Conservation (phyloP, 805 yeast species). For the Kodamaea restingae region DNA sequence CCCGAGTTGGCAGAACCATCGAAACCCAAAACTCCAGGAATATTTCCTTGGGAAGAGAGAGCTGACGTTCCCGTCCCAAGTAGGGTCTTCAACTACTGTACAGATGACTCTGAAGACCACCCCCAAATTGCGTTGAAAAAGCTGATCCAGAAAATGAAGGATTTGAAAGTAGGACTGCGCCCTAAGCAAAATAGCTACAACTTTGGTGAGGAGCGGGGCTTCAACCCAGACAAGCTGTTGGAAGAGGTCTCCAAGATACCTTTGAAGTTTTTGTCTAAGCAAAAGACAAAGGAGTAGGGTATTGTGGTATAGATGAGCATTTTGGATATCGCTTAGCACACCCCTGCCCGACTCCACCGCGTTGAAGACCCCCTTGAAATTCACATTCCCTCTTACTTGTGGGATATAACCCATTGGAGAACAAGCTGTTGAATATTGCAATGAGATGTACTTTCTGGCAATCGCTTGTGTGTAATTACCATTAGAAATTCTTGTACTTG, state of each 20-base stretch:
- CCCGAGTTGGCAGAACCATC: background rate
- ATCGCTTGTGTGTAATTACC: no score
- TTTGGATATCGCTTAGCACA: no score
- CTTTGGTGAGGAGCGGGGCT: constrained; percentile 11
- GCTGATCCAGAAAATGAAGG: constrained; percentile 7
- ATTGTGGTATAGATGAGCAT: no score
- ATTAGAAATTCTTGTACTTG: no score
- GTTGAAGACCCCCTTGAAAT: no score
- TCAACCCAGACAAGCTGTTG: constrained; percentile 24
- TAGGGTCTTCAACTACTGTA: constrained; percentile 19
- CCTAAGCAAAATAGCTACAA: constrained; percentile 6
- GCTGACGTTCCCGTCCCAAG: constrained; percentile 19
- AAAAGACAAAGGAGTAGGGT: constrained; percentile 3
- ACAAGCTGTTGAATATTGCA: no score
- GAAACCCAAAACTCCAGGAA: constrained; percentile 7
- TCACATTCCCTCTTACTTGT: no score
- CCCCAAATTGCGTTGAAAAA: constrained; percentile 4
- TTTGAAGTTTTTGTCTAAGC: constrained; percentile 17
- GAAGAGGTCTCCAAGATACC: constrained; percentile 27
- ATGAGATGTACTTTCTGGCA: no score
- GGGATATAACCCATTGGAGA: no score
- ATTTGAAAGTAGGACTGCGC: constrained; percentile 7
- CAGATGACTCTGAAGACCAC: background rate
- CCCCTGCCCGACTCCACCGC: no score
- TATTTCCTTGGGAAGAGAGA: constrained; percentile 32